Evolutionary conservation across 177 flowering plant species (phyloP), one percentile per base, ranked within the genome.

Genomic region (Tripterygium wilfordii): DNA sequence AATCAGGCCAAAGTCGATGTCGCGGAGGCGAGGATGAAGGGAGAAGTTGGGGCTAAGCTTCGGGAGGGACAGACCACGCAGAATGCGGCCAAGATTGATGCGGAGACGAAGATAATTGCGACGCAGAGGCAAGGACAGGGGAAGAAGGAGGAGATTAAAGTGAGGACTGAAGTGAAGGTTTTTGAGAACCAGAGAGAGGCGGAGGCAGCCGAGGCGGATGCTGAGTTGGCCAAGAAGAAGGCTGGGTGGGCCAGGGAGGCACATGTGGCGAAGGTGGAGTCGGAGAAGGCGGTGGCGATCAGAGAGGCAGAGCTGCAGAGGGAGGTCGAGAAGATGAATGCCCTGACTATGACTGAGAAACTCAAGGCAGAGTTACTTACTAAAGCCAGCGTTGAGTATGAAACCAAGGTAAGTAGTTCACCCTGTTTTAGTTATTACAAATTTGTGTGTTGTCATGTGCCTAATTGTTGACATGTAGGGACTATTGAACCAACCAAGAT

Each of bases 21-120:
- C 8, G 46, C 70, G 13, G 70, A 65, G 70, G 70, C 70, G 7
- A 56, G 21, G 45, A 66, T 45, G 67, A 62, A 62, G 44, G 67
- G 71, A 2, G 67, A 62, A 49, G 25, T 66, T 5, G 63, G 67
- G 0, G 19, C 60, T 1, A 66, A 66, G 52, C 20, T 27, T 1
- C 36, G 63, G 5, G 36, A 53, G 13, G 71, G 63, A 2, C 54
- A 48, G 23, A 66, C 67, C 13, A 29, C 47, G 14, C 67, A 66
- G 35, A 66, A 62, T 10, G 71, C 63, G 1, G 66, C 66, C 4
- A 61, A 37, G 46, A 66, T 66, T 8, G 66, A 66, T 18, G 66
- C 66, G 13, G 70, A 61, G 49, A 61, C 70, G 2, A 66, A 44
- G 49, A 61, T 66, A 1, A 23, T 53, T 2, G 9, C 56, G 5